Evolutionary conservation across 176 grass and related monocot genomes (phyloP), one percentile per base, ranked within the genome.

Genomic region (Lolium multiflorum): DNA sequence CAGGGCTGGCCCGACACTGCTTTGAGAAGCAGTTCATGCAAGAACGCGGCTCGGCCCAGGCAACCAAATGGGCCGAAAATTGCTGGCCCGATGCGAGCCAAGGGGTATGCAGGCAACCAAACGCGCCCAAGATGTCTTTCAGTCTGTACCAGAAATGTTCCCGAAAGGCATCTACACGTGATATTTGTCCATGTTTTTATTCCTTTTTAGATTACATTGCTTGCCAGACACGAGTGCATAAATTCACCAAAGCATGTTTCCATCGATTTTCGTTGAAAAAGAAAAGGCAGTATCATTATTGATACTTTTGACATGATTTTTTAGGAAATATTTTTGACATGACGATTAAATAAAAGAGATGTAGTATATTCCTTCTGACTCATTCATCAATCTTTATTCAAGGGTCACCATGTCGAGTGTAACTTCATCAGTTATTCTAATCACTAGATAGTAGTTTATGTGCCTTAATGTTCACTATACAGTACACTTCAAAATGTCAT

Each of bases 291-390:
- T 71, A 11, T 4, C 16, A 11, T 71, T 20, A 41, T 38, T 14
- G 35, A 76, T 35, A 31, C 24, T 31, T 76, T 76, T 76, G 48
- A 24, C 48, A 76, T 54, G 73, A 54, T 76, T 31, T 31, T 66
- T 66, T 6, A 64, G 25, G 63, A 54, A 54, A 54, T 18, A 52
- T 24, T 76, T 74, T 76, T 76, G 47, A 31, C 72, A 76, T 76
- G n/a, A 49, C 26, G 73, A 17, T 76, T 51, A 35, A 35, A 28
- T 20, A 76, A 71, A 76, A 76, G 22, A 10, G 22, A 76, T 76
- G 49, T 54, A 35, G 73, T 11, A 76, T 74, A 52, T 75, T 75
- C 72, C 47, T 31, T 54, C 9, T 10, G 14, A 75, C 7, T 51
- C 72, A 51, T 6, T 16, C 21, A 74, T 26, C 12, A 16, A 74